Base-by-base conservation (phyloP, 2,329 filamentous ascomycete species). In the Cladosporium halotolerans region DNA sequence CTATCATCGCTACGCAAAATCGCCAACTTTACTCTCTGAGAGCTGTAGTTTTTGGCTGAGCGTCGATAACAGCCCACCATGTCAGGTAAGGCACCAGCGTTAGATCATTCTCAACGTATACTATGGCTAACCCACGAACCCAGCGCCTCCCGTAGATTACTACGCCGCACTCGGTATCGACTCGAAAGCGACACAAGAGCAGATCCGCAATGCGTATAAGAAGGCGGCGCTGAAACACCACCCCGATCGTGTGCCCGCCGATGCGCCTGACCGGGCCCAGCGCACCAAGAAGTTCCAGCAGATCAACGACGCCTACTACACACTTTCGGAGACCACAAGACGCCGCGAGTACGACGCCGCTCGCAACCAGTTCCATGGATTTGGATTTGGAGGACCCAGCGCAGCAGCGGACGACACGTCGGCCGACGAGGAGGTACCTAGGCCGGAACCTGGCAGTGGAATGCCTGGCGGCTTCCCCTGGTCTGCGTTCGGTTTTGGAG, bases 131-230 rank as follows among this genome's bases (percentile, higher is more conserved):
- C 23, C 18, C 23, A 45, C 23, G 7, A 19, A 13, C n/a, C 8
- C 57, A 66, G 66, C 66, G 43, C 67, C 66, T 45, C 65, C 66
- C 36, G 66, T 67, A 31, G 67, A 69, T 53, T 69, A 68, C 60
- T 69, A 70, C 53, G 63, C 67, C 43, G 61, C 67, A 5, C 66
- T 70, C 33, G 63, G 67, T 52, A 53, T 70, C 59, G 58, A 63
- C 48, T 80, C 88, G 34, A 85, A 79, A 61, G 90, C 92, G 33
- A 86, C 83, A 0, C 82, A 84, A 55, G 83, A 90, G 65, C 87
- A 97, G 69, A 85, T 99, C 67, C 87, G 92, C 63, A 87, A 89
- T 77, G 93, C 91, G 47, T 99, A 97, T 78, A 99, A 99, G 70
- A 86, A 86, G 86, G 57, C 38, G 63, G 92, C 92, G 4, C 77